These are phyloP conservation scores for Platismatia glauca DNA, from an alignment of 495 filamentous ascomycete species.

Conservation along the genomic window DNA sequence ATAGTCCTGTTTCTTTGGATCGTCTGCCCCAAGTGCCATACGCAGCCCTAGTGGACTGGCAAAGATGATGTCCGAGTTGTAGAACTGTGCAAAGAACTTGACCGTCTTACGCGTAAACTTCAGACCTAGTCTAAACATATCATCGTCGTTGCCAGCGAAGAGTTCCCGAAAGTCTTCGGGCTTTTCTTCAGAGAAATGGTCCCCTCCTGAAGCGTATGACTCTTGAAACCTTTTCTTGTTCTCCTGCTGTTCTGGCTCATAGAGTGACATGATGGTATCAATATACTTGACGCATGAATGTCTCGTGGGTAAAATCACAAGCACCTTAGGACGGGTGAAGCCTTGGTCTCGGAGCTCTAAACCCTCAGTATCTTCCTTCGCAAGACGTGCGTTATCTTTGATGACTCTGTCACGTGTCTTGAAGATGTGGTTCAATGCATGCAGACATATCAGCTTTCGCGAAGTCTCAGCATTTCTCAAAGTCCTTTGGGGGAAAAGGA, in stretches of 20 bases:
- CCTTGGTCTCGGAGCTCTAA: constrained; percentile 87
- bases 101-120: constrained; percentile 94
- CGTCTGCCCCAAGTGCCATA: constrained; percentile 73
- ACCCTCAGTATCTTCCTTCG: constrained; percentile 47
- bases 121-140: constrained; percentile 86
- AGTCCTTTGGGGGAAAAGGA: constrained; percentile 67
- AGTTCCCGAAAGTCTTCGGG: constrained; percentile 83
- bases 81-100: constrained; percentile 92
- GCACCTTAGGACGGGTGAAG: constrained; percentile 87
- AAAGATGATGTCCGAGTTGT: constrained; percentile 90
- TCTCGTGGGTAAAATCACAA: constrained; percentile 80
- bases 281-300: constrained; percentile 72
- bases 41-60: constrained; percentile 82
- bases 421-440: constrained; percentile 82
- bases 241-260: constrained; percentile 82
- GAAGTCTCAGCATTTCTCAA: constrained; percentile 54
- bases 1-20: constrained; percentile 68
- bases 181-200: constrained; percentile 54
- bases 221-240: constrained; percentile 90
- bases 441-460: constrained; percentile 66
- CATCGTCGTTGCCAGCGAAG: constrained; percentile 89
- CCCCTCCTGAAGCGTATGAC: constrained; percentile 56
- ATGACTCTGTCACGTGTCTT: constrained; percentile 88
- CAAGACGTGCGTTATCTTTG: constrained; percentile 76
- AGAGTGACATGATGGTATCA: constrained; percentile 60